Conservation (phyloP, 306 rosid genomes). For the Sicyos edulis region DNA sequence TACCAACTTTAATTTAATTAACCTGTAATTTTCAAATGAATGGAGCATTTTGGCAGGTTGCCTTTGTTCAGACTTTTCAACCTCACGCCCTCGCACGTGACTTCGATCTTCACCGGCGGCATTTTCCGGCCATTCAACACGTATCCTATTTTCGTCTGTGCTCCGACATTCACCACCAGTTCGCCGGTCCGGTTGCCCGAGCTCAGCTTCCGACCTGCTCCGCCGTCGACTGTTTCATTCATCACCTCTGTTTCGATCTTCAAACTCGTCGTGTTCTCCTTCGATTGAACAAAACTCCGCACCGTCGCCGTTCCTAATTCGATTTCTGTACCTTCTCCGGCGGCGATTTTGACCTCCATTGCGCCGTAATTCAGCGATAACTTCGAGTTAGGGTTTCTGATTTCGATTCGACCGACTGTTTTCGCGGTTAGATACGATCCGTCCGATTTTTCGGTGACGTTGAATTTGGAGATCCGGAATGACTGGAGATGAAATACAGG, state of each 20-base stretch:
- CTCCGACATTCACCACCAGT: slow-evolving; percentile 37
- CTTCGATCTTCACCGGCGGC: slow-evolving; percentile 29
- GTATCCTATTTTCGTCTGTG: slow-evolving; percentile 34
- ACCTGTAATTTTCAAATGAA: slow-evolving; percentile 23
- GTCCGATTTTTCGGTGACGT: slow-evolving; percentile 34
- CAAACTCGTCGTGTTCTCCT: slow-evolving; percentile 28
- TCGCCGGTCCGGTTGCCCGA: slow-evolving; percentile 26
- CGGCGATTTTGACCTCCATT: slow-evolving; percentile 10
- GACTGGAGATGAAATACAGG: slow-evolving; percentile 56
- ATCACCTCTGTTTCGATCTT: slow-evolving; percentile 39
- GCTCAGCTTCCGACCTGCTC: slow-evolving; percentile 32
- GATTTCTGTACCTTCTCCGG: slow-evolving; percentile 27
- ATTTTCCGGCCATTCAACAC: slow-evolving; percentile 33
- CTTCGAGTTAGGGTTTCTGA: slow-evolving; percentile 44
- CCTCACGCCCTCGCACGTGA: slow-evolving; percentile 46
- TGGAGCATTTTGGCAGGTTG: slow-evolving; percentile 45
- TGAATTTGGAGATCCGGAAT: slow-evolving; percentile 38
- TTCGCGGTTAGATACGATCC: slow-evolving; percentile 43
- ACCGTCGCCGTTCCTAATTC: slow-evolving; percentile 25
- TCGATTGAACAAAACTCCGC: slow-evolving; percentile 33
- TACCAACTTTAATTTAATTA: not conserved
- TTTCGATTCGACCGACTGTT: slow-evolving; percentile 38
- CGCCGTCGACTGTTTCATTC: slow-evolving; percentile 29
- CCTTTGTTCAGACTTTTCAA: slow-evolving; percentile 45
- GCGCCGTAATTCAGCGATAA: slow-evolving; percentile 33